Conservation (phyloP, 1,284 basidiomycete species). For the Meira miltonrushii region DNA sequence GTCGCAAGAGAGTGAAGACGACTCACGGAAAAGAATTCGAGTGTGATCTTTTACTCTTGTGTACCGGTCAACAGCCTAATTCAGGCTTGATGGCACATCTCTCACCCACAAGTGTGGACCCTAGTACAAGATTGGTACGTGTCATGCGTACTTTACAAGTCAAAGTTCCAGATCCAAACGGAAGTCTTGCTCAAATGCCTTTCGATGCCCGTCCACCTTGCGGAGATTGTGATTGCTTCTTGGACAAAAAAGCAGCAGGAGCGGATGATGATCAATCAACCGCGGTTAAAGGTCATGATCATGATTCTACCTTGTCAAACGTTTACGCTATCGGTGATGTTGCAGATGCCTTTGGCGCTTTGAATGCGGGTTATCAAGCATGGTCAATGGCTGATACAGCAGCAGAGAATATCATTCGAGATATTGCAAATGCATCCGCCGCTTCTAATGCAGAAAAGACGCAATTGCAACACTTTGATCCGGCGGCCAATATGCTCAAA, state of each 20-base stretch:
- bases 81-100: conserved; percentile 45
- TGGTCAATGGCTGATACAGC: conserved; percentile 51
- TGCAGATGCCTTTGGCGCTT: conserved; percentile 49
- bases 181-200: conserved; percentile 13
- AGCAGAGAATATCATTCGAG: conserved; percentile 44
- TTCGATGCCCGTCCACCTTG: conserved; percentile 41
- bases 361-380: conserved; percentile 51
- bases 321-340: conserved; percentile 50
- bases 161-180: conserved; percentile 23
- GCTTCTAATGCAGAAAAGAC: background rate
- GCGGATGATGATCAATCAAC: conserved; percentile 11
- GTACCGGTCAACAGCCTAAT: conserved; percentile 51
- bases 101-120: conserved; percentile 42
- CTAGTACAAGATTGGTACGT: conserved; percentile 32
- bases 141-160: conserved; percentile 45
- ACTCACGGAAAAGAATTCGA: conserved; percentile 43
- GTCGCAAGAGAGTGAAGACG: conserved; percentile 41
- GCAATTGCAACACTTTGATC: conserved; percentile 29
- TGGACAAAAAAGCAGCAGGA: conserved; percentile 44
- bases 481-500: conserved; percentile 45
- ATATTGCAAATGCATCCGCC: conserved; percentile 18
- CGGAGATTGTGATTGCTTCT: conserved; percentile 51
- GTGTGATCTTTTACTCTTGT: conserved; percentile 47
- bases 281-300: background rate
- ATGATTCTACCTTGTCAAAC: conserved; percentile 23